Conservation (phyloP, 495 filamentous ascomycete species). For the Darksidea phi region DNA sequence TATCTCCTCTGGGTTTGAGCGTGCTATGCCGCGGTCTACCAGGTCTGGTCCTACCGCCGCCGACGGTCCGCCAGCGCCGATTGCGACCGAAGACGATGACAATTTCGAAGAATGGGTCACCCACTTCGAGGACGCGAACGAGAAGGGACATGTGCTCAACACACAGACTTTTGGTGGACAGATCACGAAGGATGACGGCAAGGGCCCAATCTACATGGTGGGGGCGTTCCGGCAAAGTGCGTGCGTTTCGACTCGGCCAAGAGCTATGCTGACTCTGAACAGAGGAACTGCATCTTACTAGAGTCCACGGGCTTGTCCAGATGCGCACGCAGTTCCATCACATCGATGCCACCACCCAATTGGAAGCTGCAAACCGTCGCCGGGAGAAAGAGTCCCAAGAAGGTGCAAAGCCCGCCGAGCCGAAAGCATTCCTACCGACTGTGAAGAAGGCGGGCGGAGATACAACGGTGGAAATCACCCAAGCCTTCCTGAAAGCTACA, state of each 20-base stretch:
- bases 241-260: constrained; percentile 29
- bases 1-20: constrained; percentile 55
- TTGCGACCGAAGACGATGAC: constrained; percentile 41
- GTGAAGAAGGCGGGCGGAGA: constrained; percentile 64
- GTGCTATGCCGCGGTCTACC: constrained; percentile 1
- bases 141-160: constrained; percentile 53
- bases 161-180: constrained; percentile 68
- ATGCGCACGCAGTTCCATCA: constrained; percentile 74
- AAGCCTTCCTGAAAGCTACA: constrained; percentile 12
- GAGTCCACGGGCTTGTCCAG: constrained; percentile 66
- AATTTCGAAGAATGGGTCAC: constrained; percentile 46
- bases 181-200: constrained; percentile 56
- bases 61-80: constrained; percentile 1
- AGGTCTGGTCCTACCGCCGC: constrained; percentile 15
- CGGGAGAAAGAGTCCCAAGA: constrained; percentile 45
- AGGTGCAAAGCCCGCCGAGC: constrained; percentile 51
- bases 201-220: constrained; percentile 68
- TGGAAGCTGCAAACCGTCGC: constrained; percentile 38
- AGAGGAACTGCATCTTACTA: constrained; percentile 70
- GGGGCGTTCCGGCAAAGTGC: constrained; percentile 65
- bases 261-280: constrained; percentile 13
- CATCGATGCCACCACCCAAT: constrained; percentile 65
- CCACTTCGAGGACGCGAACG: constrained; percentile 51
- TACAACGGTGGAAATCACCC: constrained; percentile 13
- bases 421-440: constrained; percentile 58